Conservation (phyloP, 805 yeast genomes). For the Wickerhamiella occidentalis region DNA sequence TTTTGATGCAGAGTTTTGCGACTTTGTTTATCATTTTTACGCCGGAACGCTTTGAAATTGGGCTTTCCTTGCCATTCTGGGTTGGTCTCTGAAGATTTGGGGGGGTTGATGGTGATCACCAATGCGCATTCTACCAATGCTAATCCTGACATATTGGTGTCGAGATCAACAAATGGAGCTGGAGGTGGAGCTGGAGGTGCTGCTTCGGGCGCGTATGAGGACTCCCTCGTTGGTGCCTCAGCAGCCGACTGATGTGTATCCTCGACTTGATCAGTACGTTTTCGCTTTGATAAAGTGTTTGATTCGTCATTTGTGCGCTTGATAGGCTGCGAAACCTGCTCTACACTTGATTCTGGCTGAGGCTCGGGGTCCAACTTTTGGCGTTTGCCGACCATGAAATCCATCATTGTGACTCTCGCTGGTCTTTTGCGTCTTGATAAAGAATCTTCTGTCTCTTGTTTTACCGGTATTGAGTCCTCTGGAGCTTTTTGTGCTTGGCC, state of each 20-base stretch:
- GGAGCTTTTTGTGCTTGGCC: background rate
- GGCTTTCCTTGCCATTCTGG: conserved; percentile 10
- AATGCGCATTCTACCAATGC: conserved; percentile 1
- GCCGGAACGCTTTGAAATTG: conserved; percentile 19
- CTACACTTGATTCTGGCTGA: background rate
- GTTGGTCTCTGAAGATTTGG: background rate
- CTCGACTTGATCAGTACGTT: background rate
- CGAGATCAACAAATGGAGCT: background rate
- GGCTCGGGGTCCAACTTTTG: background rate
- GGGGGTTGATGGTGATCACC: background rate
- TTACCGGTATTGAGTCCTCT: background rate
- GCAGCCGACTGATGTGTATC: background rate
- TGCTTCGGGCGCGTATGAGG: background rate
- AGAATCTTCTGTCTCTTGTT: background rate
- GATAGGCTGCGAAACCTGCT: background rate
- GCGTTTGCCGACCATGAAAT: background rate
- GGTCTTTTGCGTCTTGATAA: background rate
- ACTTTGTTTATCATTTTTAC: background rate
- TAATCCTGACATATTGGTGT: background rate
- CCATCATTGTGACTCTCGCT: conserved; percentile 2
- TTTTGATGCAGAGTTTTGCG: background rate
- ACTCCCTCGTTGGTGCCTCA: background rate
- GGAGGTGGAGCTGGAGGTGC: too few relatives aligned
- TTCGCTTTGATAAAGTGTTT: background rate
- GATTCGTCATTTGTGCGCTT: background rate